Conservation (phyloP, 1,284 basidiomycete species). For the Mycena citricolor region DNA sequence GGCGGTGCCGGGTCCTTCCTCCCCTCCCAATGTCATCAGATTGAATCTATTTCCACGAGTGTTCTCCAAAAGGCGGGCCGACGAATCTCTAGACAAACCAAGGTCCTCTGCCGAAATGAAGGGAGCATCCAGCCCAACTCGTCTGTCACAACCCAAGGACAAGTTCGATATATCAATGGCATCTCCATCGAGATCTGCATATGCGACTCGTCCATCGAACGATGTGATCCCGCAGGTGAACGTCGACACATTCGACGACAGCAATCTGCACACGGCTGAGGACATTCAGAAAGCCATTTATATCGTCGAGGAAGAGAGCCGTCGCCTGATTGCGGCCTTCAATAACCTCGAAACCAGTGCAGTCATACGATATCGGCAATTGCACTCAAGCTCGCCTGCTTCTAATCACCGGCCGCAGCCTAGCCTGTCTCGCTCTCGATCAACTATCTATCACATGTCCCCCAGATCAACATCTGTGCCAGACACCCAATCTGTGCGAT, state of each 20-base stretch:
- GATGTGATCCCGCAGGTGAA: conserved; percentile 26
- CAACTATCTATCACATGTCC: conserved; percentile 1
- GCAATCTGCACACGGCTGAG: conserved; percentile 47
- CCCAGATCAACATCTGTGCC: too few relatives aligned
- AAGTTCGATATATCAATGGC: too few relatives aligned
- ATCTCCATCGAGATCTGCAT: too few relatives aligned
- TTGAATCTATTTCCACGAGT: conserved; percentile 27
- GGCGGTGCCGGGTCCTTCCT: conserved; percentile 27
- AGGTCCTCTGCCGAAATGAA: too few relatives aligned
- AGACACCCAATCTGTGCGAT: conserved; percentile 38
- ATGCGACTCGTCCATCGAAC: too few relatives aligned
- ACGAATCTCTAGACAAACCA: too few relatives aligned
- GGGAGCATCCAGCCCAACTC: too few relatives aligned
- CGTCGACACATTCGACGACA: conserved; percentile 45
- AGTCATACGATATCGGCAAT: conserved; percentile 18
- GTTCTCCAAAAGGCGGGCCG: conserved; percentile 17
- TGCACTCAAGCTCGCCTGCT: too few relatives aligned
- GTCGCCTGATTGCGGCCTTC: conserved; percentile 66
- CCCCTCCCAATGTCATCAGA: conserved; percentile 28
- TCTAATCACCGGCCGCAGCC: background rate
- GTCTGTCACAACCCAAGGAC: too few relatives aligned
- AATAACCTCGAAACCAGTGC: conserved; percentile 63
- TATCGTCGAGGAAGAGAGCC: conserved; percentile 62
- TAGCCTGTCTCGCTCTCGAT: too few relatives aligned
- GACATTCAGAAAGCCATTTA: conserved; percentile 64